A percentile compares a stretch with the other conserved stretches of the same genome.
Conservation (phyloP, 352 stramenopile species). For the Globisporangium abappressorium region DNA sequence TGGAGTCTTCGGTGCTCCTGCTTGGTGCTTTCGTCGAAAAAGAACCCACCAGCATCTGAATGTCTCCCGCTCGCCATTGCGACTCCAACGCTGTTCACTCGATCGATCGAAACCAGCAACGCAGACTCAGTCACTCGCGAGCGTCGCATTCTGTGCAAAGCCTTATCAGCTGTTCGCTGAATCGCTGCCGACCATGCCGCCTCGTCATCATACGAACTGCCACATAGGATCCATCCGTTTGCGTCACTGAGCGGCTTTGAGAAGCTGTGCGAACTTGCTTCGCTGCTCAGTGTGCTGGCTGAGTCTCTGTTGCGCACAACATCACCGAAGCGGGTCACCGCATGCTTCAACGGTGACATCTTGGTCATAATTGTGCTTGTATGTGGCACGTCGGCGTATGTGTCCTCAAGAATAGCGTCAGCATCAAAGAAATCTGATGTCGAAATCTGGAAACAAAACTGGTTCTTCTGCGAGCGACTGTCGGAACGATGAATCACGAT, state of each 20-base stretch:
- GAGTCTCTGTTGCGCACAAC: constrained; percentile 34
- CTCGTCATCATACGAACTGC: constrained; percentile 60
- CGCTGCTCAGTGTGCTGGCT: constrained; percentile 23
- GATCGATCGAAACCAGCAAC: constrained; percentile 42
- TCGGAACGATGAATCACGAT: constrained; percentile 82
- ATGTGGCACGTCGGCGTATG: constrained; percentile 7
- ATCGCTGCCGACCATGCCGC: constrained; percentile 60
- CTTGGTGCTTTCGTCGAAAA: constrained; percentile 47
- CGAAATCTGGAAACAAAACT: constrained; percentile 81
- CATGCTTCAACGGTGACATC: constrained; percentile 62
- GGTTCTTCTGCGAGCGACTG: constrained; percentile 61
- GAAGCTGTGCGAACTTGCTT: constrained; percentile 21
- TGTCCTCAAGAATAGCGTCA: constrained; percentile 24
- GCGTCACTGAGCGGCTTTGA: constrained; percentile 18
- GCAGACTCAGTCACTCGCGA: constrained; percentile 53
- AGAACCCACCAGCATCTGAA: constrained; percentile 26
- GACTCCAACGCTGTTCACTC: constrained; percentile 36
- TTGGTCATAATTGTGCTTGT: constrained; percentile 35
- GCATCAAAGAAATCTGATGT: constrained; percentile 34
- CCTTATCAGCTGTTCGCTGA: constrained; percentile 66
- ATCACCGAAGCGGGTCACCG: constrained; percentile 50
- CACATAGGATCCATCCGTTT: constrained; percentile 73
- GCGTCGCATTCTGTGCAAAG: constrained; percentile 52
- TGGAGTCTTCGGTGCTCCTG: constrained; percentile 61
- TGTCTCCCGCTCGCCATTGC: constrained; percentile 29